Conservation (phyloP, 2,329 filamentous ascomycete species). For the Colletotrichum higginsianum region DNA sequence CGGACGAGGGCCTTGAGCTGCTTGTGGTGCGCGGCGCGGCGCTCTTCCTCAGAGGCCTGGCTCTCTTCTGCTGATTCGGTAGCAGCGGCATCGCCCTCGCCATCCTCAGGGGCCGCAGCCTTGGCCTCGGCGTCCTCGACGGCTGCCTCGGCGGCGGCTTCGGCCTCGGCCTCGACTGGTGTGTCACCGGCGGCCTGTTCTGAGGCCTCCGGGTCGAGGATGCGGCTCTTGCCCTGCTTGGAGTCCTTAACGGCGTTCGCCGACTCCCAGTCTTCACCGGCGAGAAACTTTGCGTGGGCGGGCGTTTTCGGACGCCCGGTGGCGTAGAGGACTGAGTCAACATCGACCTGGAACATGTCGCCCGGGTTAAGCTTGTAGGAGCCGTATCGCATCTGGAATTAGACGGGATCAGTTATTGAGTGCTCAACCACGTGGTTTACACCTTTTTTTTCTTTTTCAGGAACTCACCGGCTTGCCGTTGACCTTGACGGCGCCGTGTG, state of each 20-base stretch:
- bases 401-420: neutral
- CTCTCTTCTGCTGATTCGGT: constrained; percentile 42
- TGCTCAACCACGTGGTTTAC: neutral
- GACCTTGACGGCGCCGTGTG: constrained; percentile 93
- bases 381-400: constrained; percentile 85
- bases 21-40: constrained; percentile 50
- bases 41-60: constrained; percentile 46
- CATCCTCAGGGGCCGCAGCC: constrained; percentile 31
- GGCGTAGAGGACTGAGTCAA: constrained; percentile 88
- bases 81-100: constrained; percentile 43
- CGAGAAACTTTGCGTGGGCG: constrained; percentile 37
- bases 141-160: constrained; percentile 42
- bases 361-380: constrained; percentile 96
- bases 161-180: constrained; percentile 43
- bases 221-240: constrained; percentile 47
- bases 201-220: constrained; percentile 29
- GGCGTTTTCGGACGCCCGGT: constrained; percentile 81
- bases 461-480: constrained; percentile 90
- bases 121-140: constrained; percentile 44
- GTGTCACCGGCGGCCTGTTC: constrained; percentile 32
- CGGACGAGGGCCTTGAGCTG: constrained; percentile 66
- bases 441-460: no score
- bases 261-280: constrained; percentile 46
- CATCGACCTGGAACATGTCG: constrained; percentile 97
- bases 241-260: constrained; percentile 49